These are phyloP conservation scores for Phytophthora fragariae DNA, from an alignment of 352 stramenopile species.

Conservation along the genomic window DNA sequence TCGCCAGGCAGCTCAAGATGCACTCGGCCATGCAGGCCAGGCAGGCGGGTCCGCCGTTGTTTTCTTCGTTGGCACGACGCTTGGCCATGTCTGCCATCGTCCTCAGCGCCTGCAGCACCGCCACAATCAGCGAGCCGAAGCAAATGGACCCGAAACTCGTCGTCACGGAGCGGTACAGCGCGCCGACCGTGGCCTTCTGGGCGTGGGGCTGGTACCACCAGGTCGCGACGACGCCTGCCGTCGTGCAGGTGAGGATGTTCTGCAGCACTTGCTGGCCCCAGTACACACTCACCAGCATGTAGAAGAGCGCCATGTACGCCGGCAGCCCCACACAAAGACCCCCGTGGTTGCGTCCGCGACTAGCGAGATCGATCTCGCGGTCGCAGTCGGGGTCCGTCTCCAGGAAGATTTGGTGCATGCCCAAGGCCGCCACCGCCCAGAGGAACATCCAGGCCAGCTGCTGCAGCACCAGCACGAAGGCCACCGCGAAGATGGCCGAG, in stretches of 20 bases:
- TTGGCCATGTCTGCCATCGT: slow-evolving; percentile 78
- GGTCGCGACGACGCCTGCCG: slow-evolving; percentile 76
- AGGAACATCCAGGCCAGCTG: slow-evolving; percentile 80
- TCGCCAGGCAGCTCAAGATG: slow-evolving; percentile 85
- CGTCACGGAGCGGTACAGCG: slow-evolving; percentile 84
- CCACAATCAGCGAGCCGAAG: slow-evolving; percentile 89
- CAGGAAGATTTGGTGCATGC: slow-evolving; percentile 79
- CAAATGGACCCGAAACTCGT: slow-evolving; percentile 85
- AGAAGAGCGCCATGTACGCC: slow-evolving; percentile 74
- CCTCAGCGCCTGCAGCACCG: slow-evolving; percentile 81
- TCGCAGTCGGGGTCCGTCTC: slow-evolving; percentile 72
- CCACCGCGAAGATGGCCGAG: slow-evolving; percentile 69
- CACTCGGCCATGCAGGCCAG: slow-evolving; percentile 89
- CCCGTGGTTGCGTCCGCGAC: slow-evolving; percentile 39
- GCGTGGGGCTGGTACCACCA: slow-evolving; percentile 86
- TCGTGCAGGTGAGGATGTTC: slow-evolving; percentile 87
- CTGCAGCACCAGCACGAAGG: slow-evolving; percentile 72
- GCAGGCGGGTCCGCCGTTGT: slow-evolving; percentile 79
- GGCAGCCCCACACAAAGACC: slow-evolving; percentile 69
- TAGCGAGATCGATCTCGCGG: slow-evolving; percentile 45
- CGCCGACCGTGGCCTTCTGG: slow-evolving; percentile 64
- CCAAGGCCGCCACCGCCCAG: slow-evolving; percentile 72
- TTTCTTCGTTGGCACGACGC: slow-evolving; percentile 74
- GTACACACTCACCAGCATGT: slow-evolving; percentile 86
- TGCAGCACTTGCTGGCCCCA: slow-evolving; percentile 88